Percentiles rank a stretch among this genome's conserved stretches.
phyloP scores from a whole-genome alignment of 1,139 yeast species.

The Diutina catenulata region DNA sequence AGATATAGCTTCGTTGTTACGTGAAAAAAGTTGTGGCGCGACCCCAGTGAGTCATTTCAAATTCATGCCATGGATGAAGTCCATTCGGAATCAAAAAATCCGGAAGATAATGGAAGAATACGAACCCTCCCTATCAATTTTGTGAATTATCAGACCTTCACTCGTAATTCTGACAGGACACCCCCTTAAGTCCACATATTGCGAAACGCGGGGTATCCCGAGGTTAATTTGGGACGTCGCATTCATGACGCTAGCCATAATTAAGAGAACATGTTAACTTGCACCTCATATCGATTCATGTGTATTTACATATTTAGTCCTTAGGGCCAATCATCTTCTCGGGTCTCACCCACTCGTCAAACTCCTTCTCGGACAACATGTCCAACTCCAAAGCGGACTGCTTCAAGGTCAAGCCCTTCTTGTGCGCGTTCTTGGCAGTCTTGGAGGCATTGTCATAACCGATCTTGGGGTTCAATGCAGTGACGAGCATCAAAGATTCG shows the following conservation, averaged over 20 bases:
- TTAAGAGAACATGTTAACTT: no score
- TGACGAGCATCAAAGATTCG: conserved; percentile 94
- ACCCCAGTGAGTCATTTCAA: not conserved
- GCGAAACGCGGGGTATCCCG: no score
- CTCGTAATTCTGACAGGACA: no score
- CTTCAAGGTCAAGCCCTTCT: conserved; percentile 92
- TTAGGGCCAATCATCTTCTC: conserved; percentile 97
- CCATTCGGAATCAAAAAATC: not conserved
- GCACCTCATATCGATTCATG: no score
- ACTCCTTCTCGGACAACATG: conserved; percentile 70
- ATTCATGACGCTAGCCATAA: no score
- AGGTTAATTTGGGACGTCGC: no score
- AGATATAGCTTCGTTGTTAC: not conserved
- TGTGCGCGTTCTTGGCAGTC: conserved; percentile 97
- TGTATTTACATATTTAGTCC: conserved; percentile 14
- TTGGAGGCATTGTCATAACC: conserved; percentile 96
- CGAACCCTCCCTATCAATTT: no score
- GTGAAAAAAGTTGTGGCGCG: not conserved
- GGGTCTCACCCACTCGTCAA: conserved; percentile 95
- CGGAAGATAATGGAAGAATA: no score
- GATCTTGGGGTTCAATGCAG: conserved; percentile 96
- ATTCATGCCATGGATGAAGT: not conserved
- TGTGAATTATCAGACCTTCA: no score
- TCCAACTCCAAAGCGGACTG: conserved; percentile 88
- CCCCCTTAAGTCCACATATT: no score